These are phyloP conservation scores for Hanseniaspora pseudoguilliermondii DNA, from an alignment of 805 yeast genomes.

Conservation along the genomic window DNA sequence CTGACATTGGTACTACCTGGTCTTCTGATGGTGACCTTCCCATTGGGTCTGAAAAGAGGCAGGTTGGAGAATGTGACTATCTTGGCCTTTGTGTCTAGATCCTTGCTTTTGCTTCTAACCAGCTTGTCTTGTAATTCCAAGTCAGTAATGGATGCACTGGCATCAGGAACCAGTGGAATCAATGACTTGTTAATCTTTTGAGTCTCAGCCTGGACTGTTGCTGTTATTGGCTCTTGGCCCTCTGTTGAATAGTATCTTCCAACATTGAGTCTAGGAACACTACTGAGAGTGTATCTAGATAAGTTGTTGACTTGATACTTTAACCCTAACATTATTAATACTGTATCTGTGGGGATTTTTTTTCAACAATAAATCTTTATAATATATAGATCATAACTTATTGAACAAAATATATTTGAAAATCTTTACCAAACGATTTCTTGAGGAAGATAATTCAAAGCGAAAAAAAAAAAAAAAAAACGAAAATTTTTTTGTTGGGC, in stretches of 20 bases:
- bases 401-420: too few relatives aligned
- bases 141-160: constrained; percentile 1
- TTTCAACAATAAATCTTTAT: too few relatives aligned
- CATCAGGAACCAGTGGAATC: not conserved
- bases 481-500: too few relatives aligned
- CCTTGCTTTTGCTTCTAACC: constrained; percentile 5
- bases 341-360: not conserved
- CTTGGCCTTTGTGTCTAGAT: constrained; percentile 7
- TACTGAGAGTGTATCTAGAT: not conserved
- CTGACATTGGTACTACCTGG: constrained; percentile 42
- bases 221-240: not conserved
- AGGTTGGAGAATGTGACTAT: constrained; percentile 2
- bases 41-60: constrained; percentile 4
- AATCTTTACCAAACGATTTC: too few relatives aligned
- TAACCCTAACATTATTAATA: not conserved
- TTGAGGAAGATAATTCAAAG: too few relatives aligned
- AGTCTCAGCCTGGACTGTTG: not conserved
- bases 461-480: too few relatives aligned
- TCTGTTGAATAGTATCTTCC: not conserved
- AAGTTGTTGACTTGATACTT: not conserved
- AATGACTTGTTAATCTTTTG: constrained; percentile 9
- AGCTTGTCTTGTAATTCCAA: constrained; percentile 8
- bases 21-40: constrained; percentile 13
- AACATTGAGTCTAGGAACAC: not conserved
- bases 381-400: too few relatives aligned